Evolutionary conservation across 306 rosid genomes (phyloP).

Genomic region (Psophocarpus tetragonolobus): DNA sequence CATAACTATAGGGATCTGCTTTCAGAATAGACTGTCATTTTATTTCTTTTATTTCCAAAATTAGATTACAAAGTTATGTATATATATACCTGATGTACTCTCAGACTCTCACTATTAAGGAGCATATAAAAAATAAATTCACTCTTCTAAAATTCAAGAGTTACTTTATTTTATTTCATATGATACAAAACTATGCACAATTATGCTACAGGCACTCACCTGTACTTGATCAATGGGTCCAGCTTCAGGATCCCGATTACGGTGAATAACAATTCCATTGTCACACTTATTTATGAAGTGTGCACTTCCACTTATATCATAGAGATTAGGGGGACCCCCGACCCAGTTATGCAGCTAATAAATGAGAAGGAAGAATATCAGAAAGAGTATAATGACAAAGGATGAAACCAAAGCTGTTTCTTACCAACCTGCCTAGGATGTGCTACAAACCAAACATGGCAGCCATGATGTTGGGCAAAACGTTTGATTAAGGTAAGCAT

Average conservation of each 20-base stretch:
- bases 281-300: constrained; percentile 95
- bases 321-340: constrained; percentile 85
- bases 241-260: constrained; percentile 79
- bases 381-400: constrained; percentile 15
- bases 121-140: too few species aligned
- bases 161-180: constrained; percentile 18
- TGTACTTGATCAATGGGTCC: constrained; percentile 85
- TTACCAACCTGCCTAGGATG: constrained; percentile 88
- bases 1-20: too few species aligned
- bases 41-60: too few species aligned
- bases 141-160: too few species aligned
- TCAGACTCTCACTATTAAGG: too few species aligned
- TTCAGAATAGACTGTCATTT: too few species aligned
- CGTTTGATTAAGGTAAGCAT: constrained; percentile 90
- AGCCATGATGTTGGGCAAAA: constrained; percentile 90
- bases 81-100: too few species aligned
- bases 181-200: not conserved
- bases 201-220: constrained; percentile 43
- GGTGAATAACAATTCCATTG: constrained; percentile 90
- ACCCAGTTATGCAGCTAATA: constrained; percentile 77
- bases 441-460: constrained; percentile 99
- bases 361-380: constrained; percentile 23
- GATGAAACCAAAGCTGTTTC: not conserved
- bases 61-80: too few species aligned
- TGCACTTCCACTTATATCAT: constrained; percentile 96